These are phyloP conservation scores for Botryotinia globosa DNA, from an alignment of 2,329 filamentous ascomycete species.

Conservation along the genomic window DNA sequence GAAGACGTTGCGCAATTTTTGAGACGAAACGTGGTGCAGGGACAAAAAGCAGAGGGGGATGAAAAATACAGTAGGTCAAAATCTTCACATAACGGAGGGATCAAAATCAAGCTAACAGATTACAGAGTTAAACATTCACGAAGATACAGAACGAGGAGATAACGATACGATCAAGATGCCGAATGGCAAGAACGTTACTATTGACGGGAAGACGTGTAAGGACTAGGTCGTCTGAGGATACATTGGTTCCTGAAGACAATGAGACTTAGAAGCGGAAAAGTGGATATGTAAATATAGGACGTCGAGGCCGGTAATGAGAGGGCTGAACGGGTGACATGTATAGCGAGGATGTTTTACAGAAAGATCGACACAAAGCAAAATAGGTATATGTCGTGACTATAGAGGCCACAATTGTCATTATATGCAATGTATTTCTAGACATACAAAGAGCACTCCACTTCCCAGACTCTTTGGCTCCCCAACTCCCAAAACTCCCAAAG, in stretches of 20 bases:
- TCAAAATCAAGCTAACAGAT: conserved; percentile 8
- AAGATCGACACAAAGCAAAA: background rate
- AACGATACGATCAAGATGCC: conserved; percentile 81
- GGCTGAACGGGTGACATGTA: background rate
- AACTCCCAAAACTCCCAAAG: conserved; percentile 36
- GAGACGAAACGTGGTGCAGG: conserved; percentile 84
- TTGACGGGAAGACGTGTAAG: conserved; percentile 35
- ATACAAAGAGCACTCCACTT: conserved; percentile 3
- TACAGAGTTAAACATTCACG: conserved; percentile 80
- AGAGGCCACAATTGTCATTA: conserved; percentile 7
- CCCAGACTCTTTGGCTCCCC: conserved; percentile 20
- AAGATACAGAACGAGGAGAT: conserved; percentile 86
- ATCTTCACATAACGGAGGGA: background rate
- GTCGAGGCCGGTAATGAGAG: background rate
- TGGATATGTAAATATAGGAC: background rate
- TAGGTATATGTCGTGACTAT: conserved; percentile 6
- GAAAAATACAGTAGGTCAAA: conserved; percentile 58
- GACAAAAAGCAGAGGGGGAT: conserved; percentile 49
- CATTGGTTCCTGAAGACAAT: background rate
- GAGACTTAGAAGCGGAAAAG: background rate
- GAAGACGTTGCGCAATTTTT: conserved; percentile 79
- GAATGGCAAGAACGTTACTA: conserved; percentile 37
- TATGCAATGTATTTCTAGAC: conserved; percentile 16
- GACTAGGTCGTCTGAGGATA: background rate
- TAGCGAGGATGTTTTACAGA: background rate